Base-by-base conservation (phyloP, 345 rosid species). In the Corchorus capsularis region DNA sequence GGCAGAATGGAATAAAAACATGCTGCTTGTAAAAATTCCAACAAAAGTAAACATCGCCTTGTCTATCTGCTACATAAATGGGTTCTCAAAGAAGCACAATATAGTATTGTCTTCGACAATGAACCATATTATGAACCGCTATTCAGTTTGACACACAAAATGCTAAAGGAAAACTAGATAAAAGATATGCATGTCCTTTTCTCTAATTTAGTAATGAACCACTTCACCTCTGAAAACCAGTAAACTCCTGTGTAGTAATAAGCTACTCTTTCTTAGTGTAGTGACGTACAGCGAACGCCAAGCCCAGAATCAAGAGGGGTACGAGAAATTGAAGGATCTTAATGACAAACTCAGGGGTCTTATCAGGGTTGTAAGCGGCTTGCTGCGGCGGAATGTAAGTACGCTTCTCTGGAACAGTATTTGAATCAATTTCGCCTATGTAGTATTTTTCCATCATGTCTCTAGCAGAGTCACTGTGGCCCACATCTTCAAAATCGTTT, bases 381-480 rank as follows among this genome's bases (percentile, higher is more conserved):
- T 86, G 90, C 75, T 76, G 86, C 0, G 93, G 91, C 11, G 89
- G 90, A 39, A 88, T 73, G 64, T 87, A 87, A 1, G 77, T 66
- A 16, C 93, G 90, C 34, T 86, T 96, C 0, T 73, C 54, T 0
- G 94, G 97, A 66, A 92, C 84, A 3, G 82, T 89, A 4, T 92
- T 79, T 35, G 85, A 37, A 75, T 96, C 94, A 1, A 93, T 86
- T 80, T 89, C 92, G 6, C 97, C 99, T 17, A 95, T 88, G 85
- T 68, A 86, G 79, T 92, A 93, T 74, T 91, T 79, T 4, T 68
- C 83, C 97, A 95, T 84, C 89, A 87, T 89, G 8, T 88, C 98
- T 75, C 98, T 84, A 1, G 99, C 99, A 0, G 88, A 67, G 62
- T 96, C 99, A 27, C 99, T 96, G 89, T 96, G 99, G 17, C 99